Conservation (phyloP, 192 early-diverging fungal genomes). For the Entophlyctis luteolus region DNA sequence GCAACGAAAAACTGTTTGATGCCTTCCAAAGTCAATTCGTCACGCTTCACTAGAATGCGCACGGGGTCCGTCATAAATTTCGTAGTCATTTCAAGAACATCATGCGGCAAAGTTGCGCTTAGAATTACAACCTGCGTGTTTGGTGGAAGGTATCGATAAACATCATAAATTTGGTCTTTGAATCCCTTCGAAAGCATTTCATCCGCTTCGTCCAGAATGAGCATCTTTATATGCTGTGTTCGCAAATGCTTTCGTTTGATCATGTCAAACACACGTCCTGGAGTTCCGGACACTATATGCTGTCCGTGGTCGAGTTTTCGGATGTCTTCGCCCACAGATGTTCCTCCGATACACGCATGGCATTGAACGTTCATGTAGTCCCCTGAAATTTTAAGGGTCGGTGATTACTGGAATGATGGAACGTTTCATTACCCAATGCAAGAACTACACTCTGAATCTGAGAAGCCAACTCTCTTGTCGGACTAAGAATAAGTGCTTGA, state of each 20-base stretch:
- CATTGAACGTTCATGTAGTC: constrained; percentile 98
- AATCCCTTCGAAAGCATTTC: constrained; percentile 91
- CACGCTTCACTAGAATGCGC: constrained; percentile 94
- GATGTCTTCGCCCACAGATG: constrained; percentile 87
- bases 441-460: constrained; percentile 92
- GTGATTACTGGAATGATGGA: background rate
- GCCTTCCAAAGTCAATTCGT: constrained; percentile 95
- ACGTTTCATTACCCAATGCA: constrained; percentile 56
- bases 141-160: constrained; percentile 71
- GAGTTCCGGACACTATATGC: constrained; percentile 93
- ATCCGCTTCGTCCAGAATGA: constrained; percentile 96
- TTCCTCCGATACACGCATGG: constrained; percentile 93
- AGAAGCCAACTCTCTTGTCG: constrained; percentile 92
- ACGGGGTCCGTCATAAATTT: constrained; percentile 98
- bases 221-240: constrained; percentile 85
- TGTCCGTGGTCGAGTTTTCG: constrained; percentile 85
- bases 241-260: constrained; percentile 80
- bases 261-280: constrained; percentile 94
- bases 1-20: constrained; percentile 98
- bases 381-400: constrained; percentile 56
- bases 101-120: constrained; percentile 87
- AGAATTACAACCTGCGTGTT: constrained; percentile 89
- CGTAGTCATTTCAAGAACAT: constrained; percentile 92
- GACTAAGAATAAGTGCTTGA: constrained; percentile 88
- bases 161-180: constrained; percentile 96